Conservation (phyloP, 305 asterid genomes). For the Rubia tinctorum region DNA sequence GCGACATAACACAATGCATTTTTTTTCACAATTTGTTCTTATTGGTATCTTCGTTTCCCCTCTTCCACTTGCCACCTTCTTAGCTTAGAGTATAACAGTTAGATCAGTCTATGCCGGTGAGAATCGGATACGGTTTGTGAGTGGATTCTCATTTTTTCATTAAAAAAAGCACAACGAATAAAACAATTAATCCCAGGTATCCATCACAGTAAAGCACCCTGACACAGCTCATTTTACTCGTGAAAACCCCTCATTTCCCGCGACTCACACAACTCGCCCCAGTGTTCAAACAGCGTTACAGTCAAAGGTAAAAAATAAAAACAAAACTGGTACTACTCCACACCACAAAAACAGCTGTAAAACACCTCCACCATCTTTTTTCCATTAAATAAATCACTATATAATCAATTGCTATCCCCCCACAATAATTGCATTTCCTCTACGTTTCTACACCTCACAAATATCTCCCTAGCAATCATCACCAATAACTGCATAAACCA, state of each 20-base stretch:
- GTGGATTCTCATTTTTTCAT: neutral
- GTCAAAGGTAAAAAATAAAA: neutral
- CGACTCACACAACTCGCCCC: neutral
- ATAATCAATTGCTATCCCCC: neutral
- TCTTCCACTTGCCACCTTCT: too few relatives aligned
- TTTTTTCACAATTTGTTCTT: too few relatives aligned
- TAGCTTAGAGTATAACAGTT: too few relatives aligned
- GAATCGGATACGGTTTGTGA: neutral
- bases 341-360: constrained; percentile 5
- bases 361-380: neutral
- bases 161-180: too few relatives aligned
- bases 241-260: constrained; percentile 4
- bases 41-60: too few relatives aligned
- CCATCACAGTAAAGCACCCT: neutral
- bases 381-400: neutral
- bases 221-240: neutral
- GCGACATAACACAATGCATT: too few relatives aligned
- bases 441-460: constrained; percentile 14
- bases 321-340: neutral
- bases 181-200: neutral
- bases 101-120: too few relatives aligned
- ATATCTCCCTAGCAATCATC: neutral
- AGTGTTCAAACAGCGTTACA: neutral
- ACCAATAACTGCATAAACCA: neutral
- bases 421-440: neutral